Base-by-base conservation (phyloP, 257 asterid genomes). In the Rehmannia glutinosa region DNA sequence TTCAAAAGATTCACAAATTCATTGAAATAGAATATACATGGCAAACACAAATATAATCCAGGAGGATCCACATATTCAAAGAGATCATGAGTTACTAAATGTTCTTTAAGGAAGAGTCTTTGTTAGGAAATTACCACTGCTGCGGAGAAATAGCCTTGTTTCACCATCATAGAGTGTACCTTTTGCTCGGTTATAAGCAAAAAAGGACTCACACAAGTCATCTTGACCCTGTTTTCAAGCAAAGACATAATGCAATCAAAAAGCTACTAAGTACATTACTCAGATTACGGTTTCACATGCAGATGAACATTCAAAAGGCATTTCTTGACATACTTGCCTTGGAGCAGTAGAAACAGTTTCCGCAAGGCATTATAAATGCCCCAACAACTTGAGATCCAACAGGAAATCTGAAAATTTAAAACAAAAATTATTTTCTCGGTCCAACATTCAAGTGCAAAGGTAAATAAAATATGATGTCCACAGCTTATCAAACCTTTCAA, bases 321-420 rank as follows among this genome's bases (percentile, higher is more conserved):
- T 43, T 52, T 55, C 53, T 45, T 25, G 27, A 52, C 71, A 54
- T 15, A 77, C 85, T 79, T 68, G 78, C 98, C 98, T 83, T 90
- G 16, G 96, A 84, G 81, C 99, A 93, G 86, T 66, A 93, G 83
- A 81, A 77, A 82, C 99, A 93, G 86, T 79, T 85, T 69, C 99
- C 99, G 49, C 99, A 93, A 38, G 99, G 99, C 99, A 93, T 90
- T 86, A 93, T 93, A 64, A 93, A 93, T 69, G 99, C 99, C 68
- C 99, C 99, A 69, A 90, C 87, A 62, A 90, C 97, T 53, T 77
- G 89, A 51, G 96, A 83, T 68, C 99, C 99, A 43, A 93, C 54
- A 4, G 96, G 97, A 62, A 82, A 73, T 73, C 99, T 93, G 82
- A 33, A 72, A 70, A 3, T 24, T 27, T 19, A 23, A 77, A 33